Evolutionary conservation across 441 rosid genomes (phyloP), one percentile per base, ranked within the genome.

Genomic region (Populus tomentosa): DNA sequence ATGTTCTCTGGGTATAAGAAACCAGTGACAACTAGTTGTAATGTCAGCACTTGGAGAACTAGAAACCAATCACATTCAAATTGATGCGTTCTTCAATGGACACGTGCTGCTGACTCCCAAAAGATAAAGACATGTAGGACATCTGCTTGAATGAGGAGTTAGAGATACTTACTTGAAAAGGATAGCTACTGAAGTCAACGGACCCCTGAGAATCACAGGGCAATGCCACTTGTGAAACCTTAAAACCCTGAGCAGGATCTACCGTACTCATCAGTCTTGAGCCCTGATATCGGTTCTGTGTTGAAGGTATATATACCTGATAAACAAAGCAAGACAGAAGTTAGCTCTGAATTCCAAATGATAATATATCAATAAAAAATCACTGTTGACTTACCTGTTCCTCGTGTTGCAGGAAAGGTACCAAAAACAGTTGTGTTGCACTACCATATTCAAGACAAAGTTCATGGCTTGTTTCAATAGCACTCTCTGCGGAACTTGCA

Each of bases 371-470:
- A 21, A 21, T 33, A n/a, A 11, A 28, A 69, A 68, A 71, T 61
- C 63, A 73, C 36, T 32, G 13, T 26, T 14, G 53, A 72, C 90
- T 64, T 85, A 91, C 98, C 77, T 85, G 95, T 82, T 94, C 99
- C 83, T 90, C 97, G 2, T 90, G 95, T 77, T 88, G 90, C 83
- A 88, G 79, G 80, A 88, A 86, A 75, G 99, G 99, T 82, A 88
- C 95, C 76, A 92, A 79, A 82, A 87, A 94, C 68, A 92, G 82
- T 79, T 95, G 97, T 71, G 99, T 95, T 74, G 97, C 97, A 69
- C 97, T 90, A 32, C 98, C 99, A 86, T 91, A 95, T 86, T 95
- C 99, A 79, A 95, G 95, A 77, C 93, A 94, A 80, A 91, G 79
- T 75, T 88, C 88, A 77, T 84, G 89, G 46, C 77, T 80, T 70